Evolutionary conservation across 768 basidiomycete species (phyloP), one percentile per base, ranked within the genome.

Genomic region (Leucogyrophana mollusca): DNA sequence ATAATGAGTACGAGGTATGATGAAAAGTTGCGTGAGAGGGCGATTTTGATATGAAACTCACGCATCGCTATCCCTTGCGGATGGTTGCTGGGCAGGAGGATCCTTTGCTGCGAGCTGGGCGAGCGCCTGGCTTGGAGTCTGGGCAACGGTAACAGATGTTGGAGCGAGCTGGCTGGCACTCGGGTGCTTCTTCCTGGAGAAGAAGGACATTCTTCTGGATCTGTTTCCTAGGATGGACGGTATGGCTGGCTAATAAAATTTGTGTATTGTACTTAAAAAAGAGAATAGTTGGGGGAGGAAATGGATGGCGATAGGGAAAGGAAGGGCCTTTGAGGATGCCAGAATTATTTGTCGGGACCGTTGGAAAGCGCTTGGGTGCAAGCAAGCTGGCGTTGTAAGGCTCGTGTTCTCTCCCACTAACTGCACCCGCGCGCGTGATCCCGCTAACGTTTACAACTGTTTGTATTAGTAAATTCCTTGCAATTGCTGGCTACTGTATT

Each of bases 151-250:
- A 54, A 83, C 80, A 57, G 67, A 68, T 23, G 77, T 54, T 21
- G 70, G 55, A 40, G 63, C 59, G 44, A 69, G 67, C 55, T 76
- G 76, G 18, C 66, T 68, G 54, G 70, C 67, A 40, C 70, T 78
- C 43, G 79, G 75, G 53, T 83, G 78, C 79, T 88, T 90, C 84
- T 83, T 90, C 79, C 87, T 79, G 35, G 81, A 85, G 80, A 92
- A 92, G 87, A 90, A 92, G 78, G 88, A 90, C 90, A 92, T 92
- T 82, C 85, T 85, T 67, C 83, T 72, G 54, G 79, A 60, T 68
- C 79, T 77, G 64, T 64, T 62, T 54, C 73, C 72, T 64, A 84
- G 68, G 67, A 85, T 66, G 62, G 79, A 86, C 80, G 82, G 76
- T 77, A 85, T 85, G 80, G 78, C 68, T 76, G 78, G 59, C 56